Base-by-base conservation (phyloP, 345 rosid species). In the Geranium rotundifolium region DNA sequence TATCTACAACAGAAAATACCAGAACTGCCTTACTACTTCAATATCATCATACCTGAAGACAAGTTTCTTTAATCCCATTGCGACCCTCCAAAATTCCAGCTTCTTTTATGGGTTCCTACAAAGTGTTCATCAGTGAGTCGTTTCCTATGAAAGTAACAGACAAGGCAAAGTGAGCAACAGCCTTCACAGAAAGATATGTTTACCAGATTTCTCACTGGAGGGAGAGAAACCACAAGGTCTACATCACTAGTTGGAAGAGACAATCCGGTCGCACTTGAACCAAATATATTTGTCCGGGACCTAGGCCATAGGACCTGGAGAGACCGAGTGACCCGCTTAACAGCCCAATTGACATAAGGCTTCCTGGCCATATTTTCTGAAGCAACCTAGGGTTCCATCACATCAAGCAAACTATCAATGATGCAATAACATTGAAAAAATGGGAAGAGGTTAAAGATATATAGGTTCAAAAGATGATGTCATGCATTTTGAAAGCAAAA, bases 71-170 rank as follows among this genome's bases (percentile, higher is more conserved):
- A 72, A 92, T 92, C 63, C 98, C 98, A 81, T 92, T 92, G 67
- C 98, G 98, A 68, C 98, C 98, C 77, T 92, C 98, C 85, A 92
- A 82, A 71, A 92, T 92, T 66, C 98, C 95, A 73, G 96, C 98
- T 83, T 92, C 98, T 83, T 92, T 92, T 60, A 92, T 92, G 59
- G 98, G 98, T 82, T 92, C 98, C 96, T 92, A 73, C 23, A 62
- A 62, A 58, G 69, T 14, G 71, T 34, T 18, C 20, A 8, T 34
- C 41, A 4, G 41, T 34, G 41, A 34, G 41, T 34, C 41, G 6
- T 34, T 34, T 34, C 1, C 41, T 34, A 34, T 8, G 10, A 4
- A 34, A 34, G 41, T 34, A 34, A 34, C 41, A 34, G 41, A 34
- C 41, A 34, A 34, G 41, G 41, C 41, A 70, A 61, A 54, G 54